Evolutionary conservation across 2,329 filamentous ascomycete species (phyloP), one percentile per base, ranked within the genome.

Genomic region (Alternaria sp.): DNA sequence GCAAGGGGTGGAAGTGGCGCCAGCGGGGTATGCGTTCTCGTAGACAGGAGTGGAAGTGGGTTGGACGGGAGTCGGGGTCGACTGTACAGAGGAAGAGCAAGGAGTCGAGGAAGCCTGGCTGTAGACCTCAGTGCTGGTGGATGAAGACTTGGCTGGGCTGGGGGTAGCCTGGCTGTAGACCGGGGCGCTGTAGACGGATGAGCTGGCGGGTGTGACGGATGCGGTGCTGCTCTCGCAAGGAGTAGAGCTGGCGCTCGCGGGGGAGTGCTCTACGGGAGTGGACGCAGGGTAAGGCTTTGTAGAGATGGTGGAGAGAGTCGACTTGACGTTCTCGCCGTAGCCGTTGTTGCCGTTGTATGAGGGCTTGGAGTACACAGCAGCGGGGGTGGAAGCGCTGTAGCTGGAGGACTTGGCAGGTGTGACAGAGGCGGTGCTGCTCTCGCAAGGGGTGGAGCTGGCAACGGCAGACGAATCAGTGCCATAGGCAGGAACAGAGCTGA

Each of bases 1-100:
- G 54, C 63, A 66, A 40, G 63, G 63, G n/a, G 63, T 66, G 13
- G 61, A 63, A 17, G 61, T 53, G 13, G 63, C 40, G 21, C 60
- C 54, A 46, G 62, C 28, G 30, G 54, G 59, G 53, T 47, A 47
- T 17, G 36, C 43, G 57, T 55, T 49, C n/a, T 56, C 45, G 17
- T 59, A 52, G 52, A 56, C 56, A 30, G 58, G 56, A 32, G 57
- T 50, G 28, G 51, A 45, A 10, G 49, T 59, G 6, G 59, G 40
- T 30, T 45, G 32, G 46, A 43, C 19, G 23, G 36, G 32, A 28
- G 25, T 30, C 30, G 52, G 13, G 32, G 52, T 54, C 25, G 52
- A 43, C 15, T 45, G 23, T 15, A 55, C 36, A 15, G 52, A 44
- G 23, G 52, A 44, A 44, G 52, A 44, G 52, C 52, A 55, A 44